A percentile compares a stretch with the other conserved stretches of the same genome.
phyloP scores from a whole-genome alignment of 306 rosid species.

The Cicer cuneatum region DNA sequence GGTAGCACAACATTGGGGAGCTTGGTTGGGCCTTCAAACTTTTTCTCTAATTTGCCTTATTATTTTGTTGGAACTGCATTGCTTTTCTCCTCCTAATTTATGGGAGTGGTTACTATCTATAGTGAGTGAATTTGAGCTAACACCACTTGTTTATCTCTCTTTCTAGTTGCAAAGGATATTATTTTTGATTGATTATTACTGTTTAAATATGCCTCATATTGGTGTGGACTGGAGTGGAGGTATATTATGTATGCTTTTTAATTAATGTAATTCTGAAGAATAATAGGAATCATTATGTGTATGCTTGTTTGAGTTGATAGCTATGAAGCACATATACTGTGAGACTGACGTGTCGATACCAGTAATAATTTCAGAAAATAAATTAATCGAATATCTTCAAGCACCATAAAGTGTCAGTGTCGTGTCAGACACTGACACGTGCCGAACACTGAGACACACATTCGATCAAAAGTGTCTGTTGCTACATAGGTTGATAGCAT shows the following conservation, averaged over 20 bases:
- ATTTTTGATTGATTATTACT: constrained; percentile 21
- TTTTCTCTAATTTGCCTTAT: constrained; percentile 14
- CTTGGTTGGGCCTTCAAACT: not conserved
- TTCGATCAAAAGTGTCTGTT: too few species aligned
- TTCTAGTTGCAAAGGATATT: constrained; percentile 10
- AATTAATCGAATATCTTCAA: too few species aligned
- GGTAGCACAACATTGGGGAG: not conserved
- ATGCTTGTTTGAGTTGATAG: constrained; percentile 30
- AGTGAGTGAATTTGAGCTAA: constrained; percentile 5
- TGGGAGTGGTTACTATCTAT: not conserved
- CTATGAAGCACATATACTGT: too few species aligned
- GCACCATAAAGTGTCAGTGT: too few species aligned
- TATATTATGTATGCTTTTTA: not conserved
- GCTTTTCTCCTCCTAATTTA: constrained; percentile 7
- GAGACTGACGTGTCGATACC: too few species aligned
- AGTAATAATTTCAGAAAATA: too few species aligned
- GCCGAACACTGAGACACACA: too few species aligned
- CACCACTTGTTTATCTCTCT: constrained; percentile 18
- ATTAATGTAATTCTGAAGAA: constrained; percentile 23
- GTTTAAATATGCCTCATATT: not conserved
- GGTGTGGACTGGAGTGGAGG: constrained; percentile 11
- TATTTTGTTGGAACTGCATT: constrained; percentile 5
- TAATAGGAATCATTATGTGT: not conserved
- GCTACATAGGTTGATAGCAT: not conserved
- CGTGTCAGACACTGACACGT: too few species aligned